phyloP scores from a whole-genome alignment of 2,329 filamentous ascomycete genomes.

The Myriosclerotinia curreyana region DNA sequence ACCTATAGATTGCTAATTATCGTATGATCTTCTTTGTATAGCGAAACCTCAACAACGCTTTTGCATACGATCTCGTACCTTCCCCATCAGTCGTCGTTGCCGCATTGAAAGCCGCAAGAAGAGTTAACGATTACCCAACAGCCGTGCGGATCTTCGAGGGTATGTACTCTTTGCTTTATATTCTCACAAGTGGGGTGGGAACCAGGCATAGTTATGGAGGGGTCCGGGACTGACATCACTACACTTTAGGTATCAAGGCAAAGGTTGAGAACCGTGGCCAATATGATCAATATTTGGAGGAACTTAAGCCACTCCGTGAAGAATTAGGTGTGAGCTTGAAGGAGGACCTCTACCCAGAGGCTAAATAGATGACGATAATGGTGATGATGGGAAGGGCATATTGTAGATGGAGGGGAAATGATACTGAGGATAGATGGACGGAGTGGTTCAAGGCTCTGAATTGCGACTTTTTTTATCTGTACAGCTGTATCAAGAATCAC shows the following conservation, averaged over 20 bases:
- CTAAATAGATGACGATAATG: slow-evolving; percentile 32
- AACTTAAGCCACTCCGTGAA: slow-evolving; percentile 88
- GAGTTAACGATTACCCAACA: slow-evolving; percentile 98
- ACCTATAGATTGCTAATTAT: slow-evolving; percentile 32
- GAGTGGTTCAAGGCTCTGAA: slow-evolving; percentile 28
- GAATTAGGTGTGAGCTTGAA: slow-evolving; percentile 89
- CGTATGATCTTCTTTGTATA: slow-evolving; percentile 41
- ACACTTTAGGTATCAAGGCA: slow-evolving; percentile 81
- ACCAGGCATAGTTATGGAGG: slow-evolving; percentile 99
- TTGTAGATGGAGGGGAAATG: slow-evolving; percentile 32
- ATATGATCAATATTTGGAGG: slow-evolving; percentile 93
- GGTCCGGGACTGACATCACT: slow-evolving; percentile 48
- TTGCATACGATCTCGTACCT: slow-evolving; percentile 99
- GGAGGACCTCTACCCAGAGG: slow-evolving; percentile 83
- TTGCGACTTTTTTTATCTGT: slow-evolving; percentile 36
- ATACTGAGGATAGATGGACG: slow-evolving; percentile 27
- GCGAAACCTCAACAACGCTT: slow-evolving; percentile 98
- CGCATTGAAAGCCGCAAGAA: slow-evolving; percentile 86
- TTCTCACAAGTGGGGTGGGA: slow-evolving; percentile 54
- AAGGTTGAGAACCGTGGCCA: slow-evolving; percentile 99
- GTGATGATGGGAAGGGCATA: slow-evolving; percentile 24
- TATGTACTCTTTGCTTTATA: slow-evolving; percentile 47
- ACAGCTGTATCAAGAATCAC: slow-evolving; percentile 40
- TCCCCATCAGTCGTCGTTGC: slow-evolving; percentile 86
- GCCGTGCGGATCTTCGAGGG: slow-evolving; percentile 98